Evolutionary conservation across 2,329 filamentous ascomycete species (phyloP).

Genomic region (Apiospora pterosperma): DNA sequence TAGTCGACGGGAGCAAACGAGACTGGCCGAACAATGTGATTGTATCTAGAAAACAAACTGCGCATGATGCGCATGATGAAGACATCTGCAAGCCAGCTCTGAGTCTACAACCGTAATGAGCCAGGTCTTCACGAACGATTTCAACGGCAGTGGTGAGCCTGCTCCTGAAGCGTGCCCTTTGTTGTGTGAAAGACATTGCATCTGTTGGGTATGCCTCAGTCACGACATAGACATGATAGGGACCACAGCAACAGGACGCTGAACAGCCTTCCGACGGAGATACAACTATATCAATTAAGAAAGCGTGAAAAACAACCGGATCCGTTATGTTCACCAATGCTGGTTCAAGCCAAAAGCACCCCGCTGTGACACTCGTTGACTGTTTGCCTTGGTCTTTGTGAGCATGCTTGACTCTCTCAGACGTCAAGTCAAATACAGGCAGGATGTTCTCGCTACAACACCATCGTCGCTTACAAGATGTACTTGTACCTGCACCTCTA

Average conservation of each 20-base stretch:
- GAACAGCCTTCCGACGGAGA: not conserved
- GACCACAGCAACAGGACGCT: not conserved
- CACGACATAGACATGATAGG: not conserved
- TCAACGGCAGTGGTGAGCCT: not conserved
- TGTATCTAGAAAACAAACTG: not conserved
- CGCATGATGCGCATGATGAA: not conserved
- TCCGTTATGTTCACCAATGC: not conserved
- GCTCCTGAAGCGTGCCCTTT: not conserved
- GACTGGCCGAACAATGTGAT: not conserved
- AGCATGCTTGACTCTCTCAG: not conserved
- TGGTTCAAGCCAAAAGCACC: not conserved
- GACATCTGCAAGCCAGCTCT: not conserved
- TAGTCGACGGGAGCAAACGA: not conserved
- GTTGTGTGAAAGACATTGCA: not conserved
- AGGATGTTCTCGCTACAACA: not conserved
- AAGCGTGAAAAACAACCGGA: not conserved
- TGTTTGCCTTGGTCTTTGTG: not conserved
- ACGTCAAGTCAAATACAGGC: too few relatives aligned
- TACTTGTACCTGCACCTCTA: too few relatives aligned
- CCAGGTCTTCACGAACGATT: not conserved
- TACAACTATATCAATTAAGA: not conserved
- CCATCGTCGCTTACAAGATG: not conserved
- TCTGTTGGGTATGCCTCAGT: not conserved
- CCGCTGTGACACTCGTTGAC: not conserved
- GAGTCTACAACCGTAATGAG: not conserved